Evolutionary conservation across 2,329 filamentous ascomycete genomes (phyloP), one percentile per base, ranked within the genome.

Genomic region (Juglanconis juglandina): DNA sequence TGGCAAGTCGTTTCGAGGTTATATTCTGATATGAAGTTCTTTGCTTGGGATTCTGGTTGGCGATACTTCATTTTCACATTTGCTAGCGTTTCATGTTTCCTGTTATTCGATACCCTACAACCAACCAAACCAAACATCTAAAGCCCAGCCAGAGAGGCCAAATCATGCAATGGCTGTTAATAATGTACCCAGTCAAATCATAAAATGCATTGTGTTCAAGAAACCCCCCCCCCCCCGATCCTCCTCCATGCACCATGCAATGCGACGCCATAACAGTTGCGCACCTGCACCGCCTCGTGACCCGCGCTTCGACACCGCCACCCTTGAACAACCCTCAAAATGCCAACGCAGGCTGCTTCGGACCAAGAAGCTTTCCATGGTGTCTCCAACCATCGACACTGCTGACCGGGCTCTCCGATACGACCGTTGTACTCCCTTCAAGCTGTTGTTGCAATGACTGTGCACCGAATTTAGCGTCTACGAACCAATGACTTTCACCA

Each of bases 341-440:
- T 49, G 34, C 53, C 46, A 60, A 34, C 6, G 49, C 46, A 11
- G 50, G 44, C 42, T 35, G 50, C 44, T 63, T 54, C 13, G 52
- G n/a, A 11, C 53, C 11, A 24, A 58, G 8, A 1, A 48, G 10
- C 17, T 51, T 55, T 2, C 44, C 48, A 11, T 63, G 42, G 5
- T 63, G 33, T 39, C 61, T 60, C 61, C 54, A 63, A 7, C 58
- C 61, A 32, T 51, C 61, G 44, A 60, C 51, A 24, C 53, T 60
- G 34, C 61, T 63, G 42, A 63, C 53, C 24, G 61, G 61, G 50
- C 61, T 63, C 11, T 37, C 58, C 41, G 58, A 47, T 41, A 50
- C 52, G 37, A 54, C 33, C 32, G 59, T 55, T 3, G 58, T 56
- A 50, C 58, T 58, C 10, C 42, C 61, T 41, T 63, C 61, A 63